Percentiles rank a stretch among this genome's conserved stretches.
Evolutionary conservation across 345 rosid genomes (phyloP).

Genomic region (Gossypium turneri): DNA sequence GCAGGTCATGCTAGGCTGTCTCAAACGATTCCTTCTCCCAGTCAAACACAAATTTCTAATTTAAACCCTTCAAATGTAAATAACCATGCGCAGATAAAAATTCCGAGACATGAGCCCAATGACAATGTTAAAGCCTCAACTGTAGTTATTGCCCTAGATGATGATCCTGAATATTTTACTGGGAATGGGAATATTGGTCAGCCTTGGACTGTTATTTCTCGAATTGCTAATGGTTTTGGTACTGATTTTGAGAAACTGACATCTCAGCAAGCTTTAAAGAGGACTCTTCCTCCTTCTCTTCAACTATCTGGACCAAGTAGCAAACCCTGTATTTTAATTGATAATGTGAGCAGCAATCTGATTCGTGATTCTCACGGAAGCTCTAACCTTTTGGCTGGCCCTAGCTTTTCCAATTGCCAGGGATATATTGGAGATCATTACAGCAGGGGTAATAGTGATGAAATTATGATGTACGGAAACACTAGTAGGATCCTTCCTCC

Average conservation of each 20-base stretch:
- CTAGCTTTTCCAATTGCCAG: conserved; percentile 35
- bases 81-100: conserved; percentile 19
- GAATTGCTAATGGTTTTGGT: conserved; percentile 43
- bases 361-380: conserved; percentile 37
- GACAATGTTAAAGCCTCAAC: conserved; percentile 29
- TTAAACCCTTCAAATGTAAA: conserved; percentile 40
- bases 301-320: conserved; percentile 28
- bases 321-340: conserved; percentile 29
- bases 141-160: conserved; percentile 18
- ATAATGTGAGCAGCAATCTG: conserved; percentile 33
- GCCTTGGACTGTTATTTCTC: conserved; percentile 37
- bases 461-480: neutral
- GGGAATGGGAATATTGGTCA: conserved; percentile 41
- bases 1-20: conserved; percentile 36
- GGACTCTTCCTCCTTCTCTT: conserved; percentile 50
- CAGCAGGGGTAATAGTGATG: conserved; percentile 2
- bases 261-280: conserved; percentile 53
- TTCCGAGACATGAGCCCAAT: conserved; percentile 20
- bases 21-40: conserved; percentile 24
- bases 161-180: conserved; percentile 28
- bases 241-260: conserved; percentile 50
- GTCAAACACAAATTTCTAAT: conserved; percentile 26
- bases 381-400: conserved; percentile 32
- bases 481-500: conserved; percentile 1
- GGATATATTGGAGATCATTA: conserved; percentile 35